A percentile compares a stretch with the other conserved stretches of the same genome.
Evolutionary conservation across 768 basidiomycete genomes (phyloP).

Genomic region (Leccinum boreale): DNA sequence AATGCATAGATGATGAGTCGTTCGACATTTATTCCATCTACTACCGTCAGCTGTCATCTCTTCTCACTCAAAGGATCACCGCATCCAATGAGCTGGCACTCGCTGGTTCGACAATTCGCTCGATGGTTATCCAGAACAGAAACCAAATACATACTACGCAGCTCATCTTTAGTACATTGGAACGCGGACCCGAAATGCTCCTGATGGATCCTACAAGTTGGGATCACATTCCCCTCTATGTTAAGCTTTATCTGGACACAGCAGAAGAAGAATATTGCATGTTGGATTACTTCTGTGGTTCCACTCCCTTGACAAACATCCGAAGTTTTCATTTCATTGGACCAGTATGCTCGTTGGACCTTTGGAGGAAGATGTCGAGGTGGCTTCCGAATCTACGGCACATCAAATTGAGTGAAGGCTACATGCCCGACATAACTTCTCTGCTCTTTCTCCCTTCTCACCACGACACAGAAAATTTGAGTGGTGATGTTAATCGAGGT

Average conservation of each 20-base stretch:
- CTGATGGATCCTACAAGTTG: background rate
- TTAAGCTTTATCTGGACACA: no score
- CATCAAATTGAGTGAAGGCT: background rate
- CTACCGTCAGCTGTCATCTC: background rate
- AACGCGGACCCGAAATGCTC: background rate
- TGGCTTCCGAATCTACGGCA: background rate
- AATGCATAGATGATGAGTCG: background rate
- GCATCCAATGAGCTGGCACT: background rate
- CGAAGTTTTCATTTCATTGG: background rate
- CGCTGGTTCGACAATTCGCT: background rate
- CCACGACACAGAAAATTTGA: background rate
- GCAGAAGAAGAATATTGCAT: background rate
- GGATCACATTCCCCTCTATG: no score
- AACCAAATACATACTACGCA: background rate
- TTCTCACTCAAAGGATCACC: background rate
- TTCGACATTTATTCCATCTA: background rate
- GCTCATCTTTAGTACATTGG: background rate
- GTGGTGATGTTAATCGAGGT: background rate
- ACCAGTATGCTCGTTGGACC: background rate
- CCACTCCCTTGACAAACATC: background rate
- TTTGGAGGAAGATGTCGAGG: slow-evolving; percentile 6
- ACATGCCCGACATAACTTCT: background rate
- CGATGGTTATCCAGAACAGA: background rate
- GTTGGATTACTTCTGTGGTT: background rate
- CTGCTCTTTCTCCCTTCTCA: background rate